These are phyloP conservation scores for Fusarium marasasianum DNA, from an alignment of 2,329 filamentous ascomycete species.

Conservation along the genomic window DNA sequence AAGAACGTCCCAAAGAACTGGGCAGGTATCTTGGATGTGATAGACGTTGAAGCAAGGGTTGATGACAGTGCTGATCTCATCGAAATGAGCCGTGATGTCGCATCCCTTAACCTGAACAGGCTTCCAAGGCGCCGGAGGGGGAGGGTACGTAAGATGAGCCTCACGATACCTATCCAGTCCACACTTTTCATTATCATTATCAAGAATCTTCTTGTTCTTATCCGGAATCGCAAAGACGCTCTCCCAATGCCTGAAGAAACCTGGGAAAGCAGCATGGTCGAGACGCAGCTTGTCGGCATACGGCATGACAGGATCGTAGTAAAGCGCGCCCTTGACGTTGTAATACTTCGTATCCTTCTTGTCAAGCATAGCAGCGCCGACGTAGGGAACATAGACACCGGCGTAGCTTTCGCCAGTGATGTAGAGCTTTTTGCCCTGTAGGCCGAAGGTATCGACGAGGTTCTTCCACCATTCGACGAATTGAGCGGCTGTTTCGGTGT, in stretches of 20 bases:
- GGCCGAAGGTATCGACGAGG: constrained; percentile 7
- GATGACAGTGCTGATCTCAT: not conserved
- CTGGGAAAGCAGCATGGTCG: constrained; percentile 6
- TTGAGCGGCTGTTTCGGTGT: constrained; percentile 4
- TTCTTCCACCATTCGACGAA: constrained; percentile 21
- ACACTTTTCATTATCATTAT: constrained; percentile 14
- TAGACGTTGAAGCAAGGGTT: constrained; percentile 18
- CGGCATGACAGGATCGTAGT: constrained; percentile 21
- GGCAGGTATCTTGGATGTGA: constrained; percentile 8
- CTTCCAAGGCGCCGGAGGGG: constrained; percentile 1
- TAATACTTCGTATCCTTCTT: constrained; percentile 10
- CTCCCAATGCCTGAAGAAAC: constrained; percentile 10
- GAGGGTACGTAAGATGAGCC: constrained; percentile 3
- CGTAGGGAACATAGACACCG: constrained; percentile 10
- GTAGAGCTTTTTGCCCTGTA: not conserved
- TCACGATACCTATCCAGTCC: constrained; percentile 14
- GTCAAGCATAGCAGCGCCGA: constrained; percentile 11
- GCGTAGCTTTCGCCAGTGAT: constrained; percentile 14
- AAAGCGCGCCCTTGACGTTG: constrained; percentile 5
- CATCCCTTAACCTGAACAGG: constrained; percentile 11
- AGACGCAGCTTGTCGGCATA: constrained; percentile 1
- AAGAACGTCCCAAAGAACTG: not conserved
- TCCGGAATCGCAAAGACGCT: constrained; percentile 17
- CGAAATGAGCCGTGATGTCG: constrained; percentile 12
- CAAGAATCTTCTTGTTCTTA: constrained; percentile 21